phyloP scores from a whole-genome alignment of 768 basidiomycete species.

The Rhizopogon vinicolor region DNA sequence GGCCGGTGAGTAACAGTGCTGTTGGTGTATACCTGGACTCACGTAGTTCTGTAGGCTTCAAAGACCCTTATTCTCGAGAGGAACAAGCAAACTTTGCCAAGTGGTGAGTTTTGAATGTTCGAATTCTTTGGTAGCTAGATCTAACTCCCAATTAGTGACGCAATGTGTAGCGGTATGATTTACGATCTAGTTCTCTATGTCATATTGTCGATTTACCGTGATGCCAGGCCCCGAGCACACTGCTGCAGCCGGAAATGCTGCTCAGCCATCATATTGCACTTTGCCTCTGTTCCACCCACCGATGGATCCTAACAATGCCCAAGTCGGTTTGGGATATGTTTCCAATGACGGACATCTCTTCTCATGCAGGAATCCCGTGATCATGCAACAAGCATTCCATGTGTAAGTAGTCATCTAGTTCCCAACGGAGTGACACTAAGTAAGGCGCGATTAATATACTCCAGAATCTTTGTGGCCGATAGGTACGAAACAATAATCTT shows the following conservation, averaged over 20 bases:
- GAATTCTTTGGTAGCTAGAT: too few species aligned
- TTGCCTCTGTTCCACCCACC: conserved; percentile 50
- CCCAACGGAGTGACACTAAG: not conserved
- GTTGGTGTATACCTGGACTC: not conserved
- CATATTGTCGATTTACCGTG: not conserved
- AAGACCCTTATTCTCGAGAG: conserved; percentile 59
- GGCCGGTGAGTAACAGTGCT: conserved; percentile 34
- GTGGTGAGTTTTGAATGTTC: conserved; percentile 34
- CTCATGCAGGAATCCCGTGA: conserved; percentile 46
- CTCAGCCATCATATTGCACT: conserved; percentile 49
- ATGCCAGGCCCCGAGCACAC: conserved; percentile 47
- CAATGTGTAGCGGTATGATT: conserved; percentile 43
- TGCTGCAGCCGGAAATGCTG: conserved; percentile 29
- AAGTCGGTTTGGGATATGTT: conserved; percentile 38
- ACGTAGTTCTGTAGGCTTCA: conserved; percentile 41
- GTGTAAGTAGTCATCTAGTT: conserved; percentile 37
- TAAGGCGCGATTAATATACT: not conserved
- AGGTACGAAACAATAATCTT: conserved; percentile 22
- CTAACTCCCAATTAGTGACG: conserved; percentile 31
- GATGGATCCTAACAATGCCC: conserved; percentile 20
- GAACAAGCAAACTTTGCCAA: conserved; percentile 49
- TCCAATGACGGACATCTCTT: conserved; percentile 57
- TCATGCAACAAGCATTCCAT: conserved; percentile 52
- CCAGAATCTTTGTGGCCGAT: conserved; percentile 53
- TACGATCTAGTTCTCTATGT: conserved; percentile 7